phyloP scores from a whole-genome alignment of 331 rosid genomes.

The Pyrus hybrid region DNA sequence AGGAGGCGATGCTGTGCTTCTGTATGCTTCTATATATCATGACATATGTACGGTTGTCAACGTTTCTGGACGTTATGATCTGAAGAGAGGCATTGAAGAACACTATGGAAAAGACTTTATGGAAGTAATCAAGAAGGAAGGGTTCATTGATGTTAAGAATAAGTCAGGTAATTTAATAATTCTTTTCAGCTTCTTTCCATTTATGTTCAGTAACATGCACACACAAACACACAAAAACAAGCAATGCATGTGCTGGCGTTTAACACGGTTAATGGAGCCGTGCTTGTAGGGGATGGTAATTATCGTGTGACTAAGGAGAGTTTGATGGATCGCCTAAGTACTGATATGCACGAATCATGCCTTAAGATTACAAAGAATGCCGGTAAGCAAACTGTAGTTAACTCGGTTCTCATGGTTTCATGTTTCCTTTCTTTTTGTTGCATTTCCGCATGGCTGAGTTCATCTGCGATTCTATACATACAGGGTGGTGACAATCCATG shows the following conservation, averaged over 20 bases:
- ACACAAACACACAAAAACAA: too few relatives aligned
- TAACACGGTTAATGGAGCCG: not conserved
- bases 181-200: too few relatives aligned
- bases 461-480: not conserved
- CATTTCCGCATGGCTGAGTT: not conserved
- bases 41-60: constrained; percentile 46
- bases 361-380: constrained; percentile 62
- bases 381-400: constrained; percentile 21
- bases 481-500: constrained; percentile 76
- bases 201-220: too few relatives aligned
- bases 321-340: not conserved
- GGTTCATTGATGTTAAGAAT: constrained; percentile 47
- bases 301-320: constrained; percentile 51
- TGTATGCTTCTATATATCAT: constrained; percentile 46
- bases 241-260: not conserved
- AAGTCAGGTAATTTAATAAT: constrained; percentile 28
- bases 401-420: not conserved
- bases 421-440: not conserved
- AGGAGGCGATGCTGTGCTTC: constrained; percentile 62
- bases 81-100: constrained; percentile 39
- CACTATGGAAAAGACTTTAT: constrained; percentile 44
- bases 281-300: constrained; percentile 21
- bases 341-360: constrained; percentile 22
- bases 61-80: constrained; percentile 64
- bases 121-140: constrained; percentile 41